Base-by-base conservation (phyloP, 768 basidiomycete species). In the Coprinopsis strossmayeri region DNA sequence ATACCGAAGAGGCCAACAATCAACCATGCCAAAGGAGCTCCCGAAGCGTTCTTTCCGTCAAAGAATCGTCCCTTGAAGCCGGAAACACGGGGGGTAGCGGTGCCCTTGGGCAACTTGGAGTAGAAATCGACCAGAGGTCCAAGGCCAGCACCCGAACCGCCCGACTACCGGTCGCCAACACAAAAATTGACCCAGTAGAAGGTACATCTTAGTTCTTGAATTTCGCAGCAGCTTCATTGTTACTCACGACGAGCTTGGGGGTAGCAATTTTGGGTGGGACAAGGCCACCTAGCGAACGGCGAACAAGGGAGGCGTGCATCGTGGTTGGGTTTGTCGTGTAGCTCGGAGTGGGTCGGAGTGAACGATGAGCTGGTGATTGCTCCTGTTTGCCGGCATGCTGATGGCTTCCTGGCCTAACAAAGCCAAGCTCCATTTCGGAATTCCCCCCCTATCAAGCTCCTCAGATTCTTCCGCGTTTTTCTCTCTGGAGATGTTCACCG, bases 261-360 rank as follows among this genome's bases (percentile, higher is more conserved):
- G 92, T 89, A 48, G 94, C 93, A 61, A 97, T 86, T 74, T 97
- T 97, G 44, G 94, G 94, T 34, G 94, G 94, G 57, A 96, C 81
- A 50, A 96, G 78, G 47, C 83, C 81, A 52, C 79, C 79, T 56
- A 97, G 83, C 64, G 87, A 81, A 61, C 90, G 87, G 64, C 90
- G 85, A 67, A 84, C 73, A 69, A 89, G 81, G 46, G 91, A 80
- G 55, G 88, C 76, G 71, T 85, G 80, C 91, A 93, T 93, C 25
- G 34, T 24, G 49, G 28, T 38, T 38, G 28, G 43, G 30, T 32
- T 45, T 15, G 28, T 5, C 3, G 27, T 12, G 3, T 9, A n/a
- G 10, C n/a, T 45, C 43, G 43, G 43, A 45, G 43, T 28, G 43
- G 43, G 43, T 45, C 43, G 43, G 43, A 27, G 27, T 27, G 11